Conservation (phyloP, 352 stramenopile species). For the Phytophthora lateralis region DNA sequence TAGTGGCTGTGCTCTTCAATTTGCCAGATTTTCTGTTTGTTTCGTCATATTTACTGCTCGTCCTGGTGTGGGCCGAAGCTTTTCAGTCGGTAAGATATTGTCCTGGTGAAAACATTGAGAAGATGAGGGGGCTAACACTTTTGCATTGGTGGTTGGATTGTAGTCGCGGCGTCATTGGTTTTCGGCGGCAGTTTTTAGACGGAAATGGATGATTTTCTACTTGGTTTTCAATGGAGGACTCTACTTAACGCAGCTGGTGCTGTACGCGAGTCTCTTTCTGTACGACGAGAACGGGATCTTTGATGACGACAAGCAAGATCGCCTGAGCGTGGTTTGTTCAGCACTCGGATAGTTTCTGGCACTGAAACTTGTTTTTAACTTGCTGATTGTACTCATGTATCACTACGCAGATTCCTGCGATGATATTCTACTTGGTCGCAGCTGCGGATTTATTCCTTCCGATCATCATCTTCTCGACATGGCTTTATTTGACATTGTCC, state of each 20-base stretch:
- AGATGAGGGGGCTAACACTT: constrained; percentile 9
- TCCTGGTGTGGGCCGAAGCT: constrained; percentile 90
- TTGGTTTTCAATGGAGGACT: constrained; percentile 91
- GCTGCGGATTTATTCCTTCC: constrained; percentile 88
- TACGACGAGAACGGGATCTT: constrained; percentile 85
- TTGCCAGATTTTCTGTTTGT: constrained; percentile 93
- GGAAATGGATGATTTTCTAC: constrained; percentile 93
- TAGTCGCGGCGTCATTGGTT: constrained; percentile 92
- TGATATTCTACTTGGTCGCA: constrained; percentile 84
- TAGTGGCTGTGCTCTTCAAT: constrained; percentile 92
- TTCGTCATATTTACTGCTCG: constrained; percentile 90
- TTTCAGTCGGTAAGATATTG: constrained; percentile 80
- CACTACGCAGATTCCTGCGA: constrained; percentile 60
- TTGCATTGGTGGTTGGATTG: constrained; percentile 1
- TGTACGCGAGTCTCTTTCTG: constrained; percentile 91
- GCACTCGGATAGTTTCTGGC: not conserved
- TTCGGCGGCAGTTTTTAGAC: constrained; percentile 79
- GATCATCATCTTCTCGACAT: constrained; percentile 89
- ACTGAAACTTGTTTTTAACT: constrained; percentile 6
- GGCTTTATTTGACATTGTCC: constrained; percentile 89
- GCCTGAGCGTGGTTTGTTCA: constrained; percentile 62
- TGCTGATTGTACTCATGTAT: constrained; percentile 1
- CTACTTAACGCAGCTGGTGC: constrained; percentile 87
- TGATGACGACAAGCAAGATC: constrained; percentile 71
- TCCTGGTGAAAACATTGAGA: not conserved